Evolutionary conservation across 305 asterid genomes (phyloP).

Genomic region (Plantago coronopus): DNA sequence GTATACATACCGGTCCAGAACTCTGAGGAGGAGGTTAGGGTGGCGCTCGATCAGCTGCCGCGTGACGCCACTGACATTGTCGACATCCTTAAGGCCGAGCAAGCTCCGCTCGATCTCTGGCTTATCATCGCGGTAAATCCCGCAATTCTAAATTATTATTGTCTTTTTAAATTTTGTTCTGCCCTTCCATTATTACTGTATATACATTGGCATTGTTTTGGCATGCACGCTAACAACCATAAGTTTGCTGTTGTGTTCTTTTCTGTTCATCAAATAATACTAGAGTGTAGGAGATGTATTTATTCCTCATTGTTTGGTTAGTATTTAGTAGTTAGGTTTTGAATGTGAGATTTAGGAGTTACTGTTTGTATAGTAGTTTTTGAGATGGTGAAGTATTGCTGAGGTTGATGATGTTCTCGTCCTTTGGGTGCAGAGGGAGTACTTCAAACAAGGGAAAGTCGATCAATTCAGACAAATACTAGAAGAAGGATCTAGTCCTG

Average conservation of each 20-base stretch:
- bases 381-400: no score
- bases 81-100: slow-evolving; percentile 97
- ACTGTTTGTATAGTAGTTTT: no score
- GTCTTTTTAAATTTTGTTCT: neutral
- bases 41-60: slow-evolving; percentile 93
- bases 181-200: neutral
- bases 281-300: no score
- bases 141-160: neutral
- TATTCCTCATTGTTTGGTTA: no score
- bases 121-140: slow-evolving; percentile 76
- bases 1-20: slow-evolving; percentile 93
- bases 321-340: no score
- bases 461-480: slow-evolving; percentile 88
- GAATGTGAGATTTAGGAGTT: no score
- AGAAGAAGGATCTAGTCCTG: slow-evolving; percentile 99
- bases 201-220: no score
- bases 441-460: slow-evolving; percentile 92
- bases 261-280: no score
- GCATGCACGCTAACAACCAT: no score
- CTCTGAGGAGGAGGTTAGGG: slow-evolving; percentile 97
- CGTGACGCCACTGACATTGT: slow-evolving; percentile 96
- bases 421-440: slow-evolving; percentile 75
- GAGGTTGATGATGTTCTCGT: neutral
- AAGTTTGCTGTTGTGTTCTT: no score
- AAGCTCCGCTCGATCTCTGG: slow-evolving; percentile 98